Conservation (phyloP, 352 stramenopile species). For the Phytophthora megakarya region DNA sequence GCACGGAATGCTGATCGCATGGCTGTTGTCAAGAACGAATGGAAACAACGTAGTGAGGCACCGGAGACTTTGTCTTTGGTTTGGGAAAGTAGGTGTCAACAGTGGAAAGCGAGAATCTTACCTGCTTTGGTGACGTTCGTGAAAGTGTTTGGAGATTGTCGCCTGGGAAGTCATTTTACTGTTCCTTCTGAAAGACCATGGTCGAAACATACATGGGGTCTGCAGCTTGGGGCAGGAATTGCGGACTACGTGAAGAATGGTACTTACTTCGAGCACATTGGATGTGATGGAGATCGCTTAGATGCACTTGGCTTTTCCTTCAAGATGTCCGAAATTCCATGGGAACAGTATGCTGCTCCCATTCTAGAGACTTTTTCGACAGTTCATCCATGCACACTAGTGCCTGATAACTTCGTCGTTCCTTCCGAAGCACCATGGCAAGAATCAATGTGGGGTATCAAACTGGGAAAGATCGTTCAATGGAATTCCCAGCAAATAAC, state of each 20-base stretch:
- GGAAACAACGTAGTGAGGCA: constrained; percentile 13
- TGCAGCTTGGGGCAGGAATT: constrained; percentile 27
- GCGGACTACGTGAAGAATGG: constrained; percentile 24
- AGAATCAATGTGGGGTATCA: constrained; percentile 32
- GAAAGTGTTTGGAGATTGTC: constrained; percentile 30
- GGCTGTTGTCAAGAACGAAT: constrained; percentile 5
- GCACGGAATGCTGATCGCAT: constrained; percentile 21
- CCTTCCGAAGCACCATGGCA: constrained; percentile 25
- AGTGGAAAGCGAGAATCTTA: constrained; percentile 29
- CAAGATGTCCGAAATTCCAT: constrained; percentile 22
- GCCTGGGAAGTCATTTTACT: constrained; percentile 24
- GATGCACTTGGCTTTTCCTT: constrained; percentile 27
- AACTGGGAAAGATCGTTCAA: constrained; percentile 25
- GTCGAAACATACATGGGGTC: constrained; percentile 30
- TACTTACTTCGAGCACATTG: constrained; percentile 32
- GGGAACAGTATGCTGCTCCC: constrained; percentile 22
- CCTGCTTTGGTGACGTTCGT: constrained; percentile 32
- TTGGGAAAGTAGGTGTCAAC: constrained; percentile 9
- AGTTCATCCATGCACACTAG: constrained; percentile 14
- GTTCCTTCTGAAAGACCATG: constrained; percentile 32
- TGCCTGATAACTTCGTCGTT: constrained; percentile 31
- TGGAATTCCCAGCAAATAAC: constrained; percentile 33
- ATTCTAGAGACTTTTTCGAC: constrained; percentile 28
- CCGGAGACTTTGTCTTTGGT: constrained; percentile 2
- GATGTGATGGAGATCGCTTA: constrained; percentile 30